Base-by-base conservation (phyloP, 1,284 basidiomycete species). In the Irpex sp. region DNA sequence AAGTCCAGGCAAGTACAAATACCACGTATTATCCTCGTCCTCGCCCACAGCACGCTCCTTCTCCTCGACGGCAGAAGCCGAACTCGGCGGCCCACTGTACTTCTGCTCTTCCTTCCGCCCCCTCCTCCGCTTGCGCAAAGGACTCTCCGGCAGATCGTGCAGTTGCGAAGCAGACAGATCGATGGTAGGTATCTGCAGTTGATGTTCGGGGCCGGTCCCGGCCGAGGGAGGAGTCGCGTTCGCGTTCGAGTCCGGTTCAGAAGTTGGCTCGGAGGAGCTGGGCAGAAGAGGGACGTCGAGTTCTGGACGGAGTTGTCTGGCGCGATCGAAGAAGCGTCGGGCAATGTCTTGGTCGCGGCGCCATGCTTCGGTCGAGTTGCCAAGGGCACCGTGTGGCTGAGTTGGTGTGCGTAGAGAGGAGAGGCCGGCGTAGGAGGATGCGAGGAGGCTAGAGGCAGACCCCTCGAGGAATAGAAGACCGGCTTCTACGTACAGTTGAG, bases 401-500 rank as follows among this genome's bases (percentile, higher is more conserved):
- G 78, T 57, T 76, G 77, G 56, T 77, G 75, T 38, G 49, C 91
- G 85, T 65, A 92, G 84, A 6, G 91, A 91, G 1, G 89, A 88
- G 19, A 92, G 80, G 38, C 88, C 88, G 4, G 88, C 85, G 69
- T 87, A 87, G 0, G 89, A 88, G 3, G 88, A 84, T 5, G 87
- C 81, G 37, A 91, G 82, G 36, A 92, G 79, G 11, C 79, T 78
- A 0, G 85, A 81, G 11, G 91, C 89, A 13, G 87, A 82, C 9
- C 91, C 90, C 73, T 92, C 91, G 11, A 92, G 79, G 70, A 92
- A 84, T 31, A 92, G 81, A 31, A 91, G 78, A 3, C 91, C 91
- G 3, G 88, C 88, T 73, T 91, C 88, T 5, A 90, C 76, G 73
- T 90, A 92, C 4, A 92, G 82, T 65, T 85, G 86, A 0, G 88